phyloP scores from a whole-genome alignment of 2,329 filamentous ascomycete species.

The Paecilomyces sp. region DNA sequence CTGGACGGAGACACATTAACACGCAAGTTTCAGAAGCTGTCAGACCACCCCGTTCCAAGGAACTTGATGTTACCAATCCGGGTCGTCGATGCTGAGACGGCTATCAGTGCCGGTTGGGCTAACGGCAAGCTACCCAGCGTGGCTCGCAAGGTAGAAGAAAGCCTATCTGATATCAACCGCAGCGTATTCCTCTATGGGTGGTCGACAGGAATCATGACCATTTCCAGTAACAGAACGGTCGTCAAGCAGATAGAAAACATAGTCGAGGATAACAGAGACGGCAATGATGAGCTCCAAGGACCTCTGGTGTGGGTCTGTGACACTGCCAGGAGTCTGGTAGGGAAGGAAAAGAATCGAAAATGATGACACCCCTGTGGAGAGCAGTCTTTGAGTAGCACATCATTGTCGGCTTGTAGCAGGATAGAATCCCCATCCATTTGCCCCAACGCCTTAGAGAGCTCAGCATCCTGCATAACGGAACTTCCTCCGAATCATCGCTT shows the following conservation, averaged over 20 bases:
- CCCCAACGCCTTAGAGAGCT: background rate
- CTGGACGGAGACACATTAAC: conserved; percentile 25
- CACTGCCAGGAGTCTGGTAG: conserved; percentile 59
- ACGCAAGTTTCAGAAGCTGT: conserved; percentile 37
- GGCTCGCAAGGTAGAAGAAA: conserved; percentile 33
- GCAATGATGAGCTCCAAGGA: conserved; percentile 45
- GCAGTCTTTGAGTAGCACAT: background rate
- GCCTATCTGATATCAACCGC: conserved; percentile 55
- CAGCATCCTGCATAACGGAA: conserved; percentile 5
- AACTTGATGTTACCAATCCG: conserved; percentile 56
- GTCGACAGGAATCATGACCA: conserved; percentile 54
- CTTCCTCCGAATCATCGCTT: conserved; percentile 17
- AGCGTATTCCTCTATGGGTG: conserved; percentile 69
- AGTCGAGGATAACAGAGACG: conserved; percentile 46
- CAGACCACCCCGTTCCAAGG: conserved; percentile 47
- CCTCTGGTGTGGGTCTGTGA: conserved; percentile 60
- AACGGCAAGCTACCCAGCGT: conserved; percentile 40
- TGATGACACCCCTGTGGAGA: conserved; percentile 7
- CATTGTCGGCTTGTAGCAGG: background rate
- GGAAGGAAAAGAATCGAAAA: conserved; percentile 52
- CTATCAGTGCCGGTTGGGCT: conserved; percentile 21
- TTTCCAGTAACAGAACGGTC: conserved; percentile 64
- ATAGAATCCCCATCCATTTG: background rate
- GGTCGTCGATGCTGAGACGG: conserved; percentile 45
- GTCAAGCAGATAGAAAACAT: conserved; percentile 57